phyloP scores from a whole-genome alignment of 306 rosid species.

The Canavalia ensiformis region DNA sequence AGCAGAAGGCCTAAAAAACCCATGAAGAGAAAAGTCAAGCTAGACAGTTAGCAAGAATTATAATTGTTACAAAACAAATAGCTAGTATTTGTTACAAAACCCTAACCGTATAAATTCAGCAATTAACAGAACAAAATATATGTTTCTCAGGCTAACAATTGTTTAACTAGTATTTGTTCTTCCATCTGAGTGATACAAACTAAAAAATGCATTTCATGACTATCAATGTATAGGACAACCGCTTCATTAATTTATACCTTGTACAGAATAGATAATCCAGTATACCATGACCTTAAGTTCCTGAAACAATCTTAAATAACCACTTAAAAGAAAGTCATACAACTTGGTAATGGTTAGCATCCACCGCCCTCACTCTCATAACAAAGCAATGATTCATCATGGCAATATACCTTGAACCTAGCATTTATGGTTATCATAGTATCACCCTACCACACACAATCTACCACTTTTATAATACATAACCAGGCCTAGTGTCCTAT shows the following conservation, averaged over 20 bases:
- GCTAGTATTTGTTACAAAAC: neutral
- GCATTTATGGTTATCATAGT: constrained; percentile 7
- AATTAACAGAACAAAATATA: constrained; percentile 19
- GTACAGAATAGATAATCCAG: neutral
- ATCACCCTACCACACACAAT: constrained; percentile 5
- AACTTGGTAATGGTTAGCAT: constrained; percentile 13
- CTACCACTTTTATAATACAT: neutral
- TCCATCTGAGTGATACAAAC: constrained; percentile 11
- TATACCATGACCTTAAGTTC: constrained; percentile 26
- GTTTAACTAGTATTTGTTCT: constrained; percentile 28
- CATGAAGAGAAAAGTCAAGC: constrained; percentile 1
- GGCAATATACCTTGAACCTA: constrained; percentile 11
- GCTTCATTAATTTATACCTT: constrained; percentile 13
- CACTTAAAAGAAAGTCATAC: neutral
- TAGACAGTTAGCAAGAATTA: neutral
- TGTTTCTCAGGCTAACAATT: constrained; percentile 21
- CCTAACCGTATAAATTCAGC: neutral
- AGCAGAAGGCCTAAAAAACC: neutral
- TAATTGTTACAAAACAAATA: neutral
- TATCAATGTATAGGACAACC: neutral
- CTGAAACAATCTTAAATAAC: constrained; percentile 7
- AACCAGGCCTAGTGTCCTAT: neutral
- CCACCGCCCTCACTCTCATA: neutral
- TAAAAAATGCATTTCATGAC: constrained; percentile 1
- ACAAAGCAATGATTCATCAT: neutral